phyloP scores from a whole-genome alignment of 768 basidiomycete genomes.

The Podaxis carcinomalis region DNA sequence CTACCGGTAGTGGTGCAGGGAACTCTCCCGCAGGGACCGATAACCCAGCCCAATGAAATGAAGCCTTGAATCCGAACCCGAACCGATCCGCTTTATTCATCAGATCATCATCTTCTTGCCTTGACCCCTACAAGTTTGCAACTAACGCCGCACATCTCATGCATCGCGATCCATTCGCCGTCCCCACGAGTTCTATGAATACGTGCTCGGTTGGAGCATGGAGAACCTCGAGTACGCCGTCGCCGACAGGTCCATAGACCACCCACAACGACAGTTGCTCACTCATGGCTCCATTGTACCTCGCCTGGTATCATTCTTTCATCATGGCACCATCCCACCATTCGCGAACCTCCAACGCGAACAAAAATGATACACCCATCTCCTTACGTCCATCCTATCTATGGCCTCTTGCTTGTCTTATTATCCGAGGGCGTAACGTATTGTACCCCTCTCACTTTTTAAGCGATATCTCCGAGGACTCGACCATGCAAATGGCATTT shows the following conservation, averaged over 20 bases:
- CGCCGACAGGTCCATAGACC: background rate
- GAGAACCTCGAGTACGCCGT: background rate
- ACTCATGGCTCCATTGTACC: background rate
- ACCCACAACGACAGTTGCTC: background rate
- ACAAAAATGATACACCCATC: background rate
- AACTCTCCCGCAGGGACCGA: background rate
- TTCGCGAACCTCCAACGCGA: background rate
- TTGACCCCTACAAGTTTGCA: background rate
- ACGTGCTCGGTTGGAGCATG: background rate
- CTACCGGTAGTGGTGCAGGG: slow-evolving; percentile 1
- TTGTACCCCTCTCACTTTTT: background rate
- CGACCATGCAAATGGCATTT: background rate
- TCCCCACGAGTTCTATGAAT: background rate
- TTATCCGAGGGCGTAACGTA: background rate
- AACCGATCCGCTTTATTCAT: background rate
- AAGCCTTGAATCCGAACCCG: background rate
- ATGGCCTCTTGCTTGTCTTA: background rate
- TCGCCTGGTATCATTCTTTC: background rate
- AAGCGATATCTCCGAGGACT: slow-evolving; percentile 4
- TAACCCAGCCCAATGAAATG: background rate
- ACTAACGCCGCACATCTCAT: background rate
- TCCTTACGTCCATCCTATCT: background rate
- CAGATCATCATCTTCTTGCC: background rate
- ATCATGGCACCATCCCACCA: background rate
- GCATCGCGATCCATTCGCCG: background rate